A percentile compares a stretch with the other conserved stretches of the same genome.
Evolutionary conservation across 2,329 filamentous ascomycete genomes (phyloP).

Genomic region (Trichophyton mentagrophytes): DNA sequence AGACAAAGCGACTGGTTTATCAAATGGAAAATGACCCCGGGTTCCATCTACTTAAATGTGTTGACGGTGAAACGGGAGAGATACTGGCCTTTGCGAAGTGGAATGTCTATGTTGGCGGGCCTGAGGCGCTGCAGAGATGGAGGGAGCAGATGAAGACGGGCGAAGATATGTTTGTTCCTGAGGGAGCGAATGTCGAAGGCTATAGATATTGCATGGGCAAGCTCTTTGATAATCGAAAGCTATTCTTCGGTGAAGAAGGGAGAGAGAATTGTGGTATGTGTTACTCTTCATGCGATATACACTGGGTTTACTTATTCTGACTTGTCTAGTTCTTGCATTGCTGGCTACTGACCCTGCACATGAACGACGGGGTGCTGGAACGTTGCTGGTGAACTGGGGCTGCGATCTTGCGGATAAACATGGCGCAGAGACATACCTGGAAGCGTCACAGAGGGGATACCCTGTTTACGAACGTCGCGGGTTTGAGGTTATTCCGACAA

Average conservation of each 20-base stretch:
- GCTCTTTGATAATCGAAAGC: conserved; percentile 4
- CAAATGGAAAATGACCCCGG: conserved; percentile 5
- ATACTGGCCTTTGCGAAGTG: conserved; percentile 11
- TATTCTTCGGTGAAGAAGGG: conserved; percentile 10
- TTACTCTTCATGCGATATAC: not conserved
- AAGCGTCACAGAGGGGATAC: conserved; percentile 17
- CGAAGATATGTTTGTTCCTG: conserved; percentile 7
- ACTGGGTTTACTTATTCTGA: not conserved
- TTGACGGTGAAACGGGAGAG: conserved; percentile 10
- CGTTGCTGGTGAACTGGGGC: conserved; percentile 18
- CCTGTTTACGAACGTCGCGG: conserved; percentile 20
- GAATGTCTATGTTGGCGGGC: conserved; percentile 5
- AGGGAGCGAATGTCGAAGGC: conserved; percentile 7
- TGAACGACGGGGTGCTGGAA: conserved; percentile 21
- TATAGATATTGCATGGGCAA: conserved; percentile 7
- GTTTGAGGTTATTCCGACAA: conserved; percentile 15
- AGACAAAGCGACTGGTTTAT: conserved; percentile 4
- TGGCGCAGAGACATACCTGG: conserved; percentile 18
- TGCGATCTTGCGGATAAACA: conserved; percentile 15
- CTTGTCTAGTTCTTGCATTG: conserved; percentile 19
- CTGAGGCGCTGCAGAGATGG: conserved; percentile 5
- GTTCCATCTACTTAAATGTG: conserved; percentile 8
- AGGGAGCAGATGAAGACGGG: conserved; percentile 3
- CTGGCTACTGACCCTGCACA: conserved; percentile 24
- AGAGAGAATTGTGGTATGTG: conserved; percentile 12